These are phyloP conservation scores for Trichoderma asperellum DNA, from an alignment of 2,329 filamentous ascomycete genomes.

Conservation along the genomic window DNA sequence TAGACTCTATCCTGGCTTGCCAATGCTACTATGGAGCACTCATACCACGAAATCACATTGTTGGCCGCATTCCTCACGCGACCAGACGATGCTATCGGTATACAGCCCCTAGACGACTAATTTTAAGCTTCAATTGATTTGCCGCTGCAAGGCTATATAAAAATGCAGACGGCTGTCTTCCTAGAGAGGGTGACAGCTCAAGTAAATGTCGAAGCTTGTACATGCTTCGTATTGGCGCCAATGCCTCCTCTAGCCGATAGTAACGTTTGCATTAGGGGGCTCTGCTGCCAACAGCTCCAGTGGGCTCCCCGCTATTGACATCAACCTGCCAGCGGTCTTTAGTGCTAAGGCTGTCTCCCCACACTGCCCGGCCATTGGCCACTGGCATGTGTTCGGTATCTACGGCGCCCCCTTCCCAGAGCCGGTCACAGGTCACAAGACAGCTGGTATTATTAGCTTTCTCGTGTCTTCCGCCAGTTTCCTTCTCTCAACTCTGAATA, in stretches of 20 bases:
- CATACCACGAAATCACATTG: slow-evolving; percentile 6
- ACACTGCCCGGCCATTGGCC: not conserved
- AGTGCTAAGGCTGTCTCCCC: slow-evolving; percentile 7
- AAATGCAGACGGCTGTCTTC: not conserved
- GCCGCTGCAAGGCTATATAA: not conserved
- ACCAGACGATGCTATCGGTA: not conserved
- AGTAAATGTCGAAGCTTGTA: not conserved
- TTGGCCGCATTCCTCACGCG: not conserved
- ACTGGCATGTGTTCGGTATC: slow-evolving; percentile 23
- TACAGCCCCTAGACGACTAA: not conserved
- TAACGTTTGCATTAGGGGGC: slow-evolving; percentile 16
- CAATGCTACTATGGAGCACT: not conserved
- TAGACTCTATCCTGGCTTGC: not conserved
- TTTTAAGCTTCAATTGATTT: not conserved
- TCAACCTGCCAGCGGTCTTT: not conserved
- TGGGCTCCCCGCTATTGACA: slow-evolving; percentile 22
- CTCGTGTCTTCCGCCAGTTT: not conserved
- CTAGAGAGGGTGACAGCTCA: not conserved
- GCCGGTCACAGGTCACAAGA: slow-evolving; percentile 25
- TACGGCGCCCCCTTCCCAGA: slow-evolving; percentile 12
- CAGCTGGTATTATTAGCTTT: not conserved
- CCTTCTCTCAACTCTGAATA: not conserved
- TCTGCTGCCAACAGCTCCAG: slow-evolving; percentile 8
- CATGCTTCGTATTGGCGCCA: not conserved
- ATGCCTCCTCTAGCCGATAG: slow-evolving; percentile 23